These are phyloP conservation scores for Aureobasidium vineae DNA, from an alignment of 2,329 filamentous ascomycete species.

Conservation along the genomic window DNA sequence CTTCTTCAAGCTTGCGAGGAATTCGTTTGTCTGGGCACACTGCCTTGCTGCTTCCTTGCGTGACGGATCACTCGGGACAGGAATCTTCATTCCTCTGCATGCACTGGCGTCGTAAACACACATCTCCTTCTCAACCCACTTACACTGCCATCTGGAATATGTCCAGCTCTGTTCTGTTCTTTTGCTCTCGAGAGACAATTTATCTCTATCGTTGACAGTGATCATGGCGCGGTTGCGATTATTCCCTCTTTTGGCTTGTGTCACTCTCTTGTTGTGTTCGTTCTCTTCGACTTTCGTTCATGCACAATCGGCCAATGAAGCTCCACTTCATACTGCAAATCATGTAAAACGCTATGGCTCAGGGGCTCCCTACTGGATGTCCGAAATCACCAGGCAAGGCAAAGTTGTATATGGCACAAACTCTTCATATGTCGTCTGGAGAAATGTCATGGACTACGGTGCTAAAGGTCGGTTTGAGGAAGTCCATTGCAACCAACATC, in stretches of 20 bases:
- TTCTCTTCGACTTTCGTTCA: not conserved
- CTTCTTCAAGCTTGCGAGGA: conserved; percentile 6
- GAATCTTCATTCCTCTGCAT: conserved; percentile 23
- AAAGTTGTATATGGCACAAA: conserved; percentile 41
- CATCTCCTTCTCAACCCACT: not conserved
- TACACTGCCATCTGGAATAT: not conserved
- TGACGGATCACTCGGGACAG: not conserved
- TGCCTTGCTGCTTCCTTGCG: conserved; percentile 24
- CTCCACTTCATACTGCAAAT: conserved; percentile 28
- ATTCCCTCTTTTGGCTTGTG: not conserved
- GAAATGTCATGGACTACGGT: conserved; percentile 47
- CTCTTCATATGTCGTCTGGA: conserved; percentile 43
- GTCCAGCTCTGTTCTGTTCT: not conserved
- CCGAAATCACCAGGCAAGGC: conserved; percentile 45
- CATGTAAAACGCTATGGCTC: conserved; percentile 36
- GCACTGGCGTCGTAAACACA: conserved; percentile 4
- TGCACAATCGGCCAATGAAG: not conserved
- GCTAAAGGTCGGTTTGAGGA: conserved; percentile 38
- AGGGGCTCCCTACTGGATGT: conserved; percentile 42
- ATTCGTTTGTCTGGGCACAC: not conserved
- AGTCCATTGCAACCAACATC: not conserved
- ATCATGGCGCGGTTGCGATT: conserved; percentile 9
- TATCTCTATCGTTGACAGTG: not conserved
- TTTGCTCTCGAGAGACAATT: not conserved
- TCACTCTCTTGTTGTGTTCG: conserved; percentile 11